phyloP scores from a whole-genome alignment of 306 rosid genomes.

The Glycine soja region DNA sequence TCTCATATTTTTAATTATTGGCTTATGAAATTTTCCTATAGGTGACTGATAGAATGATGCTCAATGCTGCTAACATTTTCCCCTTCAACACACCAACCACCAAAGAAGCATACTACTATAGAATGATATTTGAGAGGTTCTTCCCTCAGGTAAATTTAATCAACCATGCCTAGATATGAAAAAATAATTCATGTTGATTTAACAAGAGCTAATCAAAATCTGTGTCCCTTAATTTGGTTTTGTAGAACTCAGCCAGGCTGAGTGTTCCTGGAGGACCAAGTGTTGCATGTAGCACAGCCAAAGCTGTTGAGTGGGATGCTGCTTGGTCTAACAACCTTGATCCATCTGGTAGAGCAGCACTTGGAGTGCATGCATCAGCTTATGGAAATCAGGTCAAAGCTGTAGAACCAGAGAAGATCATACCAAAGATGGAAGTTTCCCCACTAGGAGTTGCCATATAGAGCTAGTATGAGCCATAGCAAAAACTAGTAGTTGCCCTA shows the following conservation, averaged over 20 bases:
- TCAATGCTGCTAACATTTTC: constrained; percentile 68
- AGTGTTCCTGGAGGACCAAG: constrained; percentile 91
- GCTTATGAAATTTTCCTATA: constrained; percentile 37
- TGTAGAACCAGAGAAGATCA: constrained; percentile 61
- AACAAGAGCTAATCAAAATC: constrained; percentile 23
- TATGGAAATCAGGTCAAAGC: constrained; percentile 49
- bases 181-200: not conserved
- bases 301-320: constrained; percentile 87
- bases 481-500: constrained; percentile 2
- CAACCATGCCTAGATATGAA: not conserved
- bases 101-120: constrained; percentile 84
- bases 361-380: constrained; percentile 74
- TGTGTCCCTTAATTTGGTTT: not conserved
- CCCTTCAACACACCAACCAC: constrained; percentile 86
- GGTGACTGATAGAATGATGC: constrained; percentile 86
- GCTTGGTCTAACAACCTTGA: constrained; percentile 80
- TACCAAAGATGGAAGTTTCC: constrained; percentile 57
- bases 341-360: constrained; percentile 89
- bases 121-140: constrained; percentile 89
- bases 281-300: constrained; percentile 89
- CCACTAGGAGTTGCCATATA: constrained; percentile 59
- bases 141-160: constrained; percentile 77
- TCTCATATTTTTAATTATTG: constrained; percentile 22
- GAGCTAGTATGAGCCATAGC: constrained; percentile 49
- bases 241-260: constrained; percentile 81